Percentiles rank a stretch among this genome's conserved stretches.
Evolutionary conservation across 2,329 filamentous ascomycete species (phyloP).

Genomic region (Scleromitrula shiraiana): DNA sequence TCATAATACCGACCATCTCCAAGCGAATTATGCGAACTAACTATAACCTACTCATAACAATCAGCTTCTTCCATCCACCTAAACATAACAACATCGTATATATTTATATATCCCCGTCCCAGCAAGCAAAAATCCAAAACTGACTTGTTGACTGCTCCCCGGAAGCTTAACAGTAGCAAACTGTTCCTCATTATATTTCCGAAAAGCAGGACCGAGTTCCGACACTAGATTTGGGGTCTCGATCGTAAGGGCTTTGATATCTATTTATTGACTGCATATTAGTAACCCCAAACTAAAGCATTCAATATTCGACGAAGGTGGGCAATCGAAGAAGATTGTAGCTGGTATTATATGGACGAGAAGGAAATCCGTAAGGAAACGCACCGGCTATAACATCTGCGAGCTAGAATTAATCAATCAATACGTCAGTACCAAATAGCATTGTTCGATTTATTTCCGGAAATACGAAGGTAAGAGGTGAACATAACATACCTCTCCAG

Average conservation of each 20-base stretch:
- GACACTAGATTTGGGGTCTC: constrained; percentile 59
- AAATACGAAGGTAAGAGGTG: too few species aligned
- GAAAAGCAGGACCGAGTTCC: constrained; percentile 73
- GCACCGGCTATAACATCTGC: constrained; percentile 84
- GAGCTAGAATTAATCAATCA: constrained; percentile 57
- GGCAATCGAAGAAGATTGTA: too few species aligned
- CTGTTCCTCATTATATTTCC: constrained; percentile 95
- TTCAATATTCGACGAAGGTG: neutral
- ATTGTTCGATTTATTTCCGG: neutral
- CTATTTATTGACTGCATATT: constrained; percentile 37
- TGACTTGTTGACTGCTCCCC: constrained; percentile 69
- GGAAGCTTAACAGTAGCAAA: constrained; percentile 84
- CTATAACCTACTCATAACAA: constrained; percentile 48
- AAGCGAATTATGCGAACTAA: constrained; percentile 80
- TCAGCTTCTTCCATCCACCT: too few species aligned
- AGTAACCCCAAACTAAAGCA: neutral
- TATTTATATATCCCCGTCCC: neutral
- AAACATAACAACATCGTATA: neutral
- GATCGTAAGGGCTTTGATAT: constrained; percentile 79
- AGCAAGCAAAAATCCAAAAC: constrained; percentile 15
- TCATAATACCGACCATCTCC: constrained; percentile 84
- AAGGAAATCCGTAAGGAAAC: constrained; percentile 30
- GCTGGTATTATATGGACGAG: neutral
- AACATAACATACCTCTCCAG: constrained; percentile 71
- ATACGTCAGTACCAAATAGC: constrained; percentile 17